Conservation (phyloP, 257 asterid genomes). For the Osmanthus fragrans region DNA sequence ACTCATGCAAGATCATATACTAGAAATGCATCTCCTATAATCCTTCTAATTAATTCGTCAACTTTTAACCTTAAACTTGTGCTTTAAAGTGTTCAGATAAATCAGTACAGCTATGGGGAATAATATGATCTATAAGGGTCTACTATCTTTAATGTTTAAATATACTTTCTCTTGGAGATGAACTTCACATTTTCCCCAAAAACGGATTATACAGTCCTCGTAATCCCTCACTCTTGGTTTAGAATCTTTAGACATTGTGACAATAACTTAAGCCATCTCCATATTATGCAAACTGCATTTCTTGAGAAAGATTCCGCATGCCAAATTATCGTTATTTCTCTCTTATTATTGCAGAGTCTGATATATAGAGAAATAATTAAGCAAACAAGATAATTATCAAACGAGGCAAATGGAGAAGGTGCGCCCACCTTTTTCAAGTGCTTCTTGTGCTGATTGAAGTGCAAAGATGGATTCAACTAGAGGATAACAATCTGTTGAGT, state of each 20-base stretch:
- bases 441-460: conserved; percentile 62
- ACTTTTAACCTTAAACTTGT: background rate
- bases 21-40: background rate
- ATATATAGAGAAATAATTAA: conserved; percentile 5
- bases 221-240: background rate
- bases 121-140: background rate
- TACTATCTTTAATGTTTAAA: background rate
- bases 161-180: background rate
- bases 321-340: background rate
- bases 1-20: no score
- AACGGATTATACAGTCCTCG: background rate
- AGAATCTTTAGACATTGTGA: background rate
- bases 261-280: background rate
- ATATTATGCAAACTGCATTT: background rate
- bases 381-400: background rate
- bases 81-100: background rate
- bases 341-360: background rate
- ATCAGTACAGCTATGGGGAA: background rate
- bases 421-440: conserved; percentile 59
- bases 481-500: conserved; percentile 47
- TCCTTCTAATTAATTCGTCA: background rate
- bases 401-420: conserved; percentile 12
- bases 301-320: background rate
- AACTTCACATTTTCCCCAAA: background rate
- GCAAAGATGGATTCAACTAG: conserved; percentile 45